phyloP scores from a whole-genome alignment of 2,329 filamentous ascomycete species.

The Stagonosporopsis cucurbitacearum region DNA sequence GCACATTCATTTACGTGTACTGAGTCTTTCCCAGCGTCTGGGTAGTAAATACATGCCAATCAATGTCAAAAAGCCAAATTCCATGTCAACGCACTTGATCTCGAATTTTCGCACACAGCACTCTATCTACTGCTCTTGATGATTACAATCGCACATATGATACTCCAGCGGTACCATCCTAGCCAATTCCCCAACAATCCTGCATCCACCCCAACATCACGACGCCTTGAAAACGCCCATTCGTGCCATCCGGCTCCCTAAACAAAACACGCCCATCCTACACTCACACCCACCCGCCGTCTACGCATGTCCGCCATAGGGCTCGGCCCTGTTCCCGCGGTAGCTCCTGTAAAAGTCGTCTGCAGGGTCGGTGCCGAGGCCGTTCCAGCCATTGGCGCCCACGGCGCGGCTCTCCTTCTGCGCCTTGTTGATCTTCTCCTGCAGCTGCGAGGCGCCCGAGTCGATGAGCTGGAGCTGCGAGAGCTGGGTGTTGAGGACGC shows the following conservation, averaged over 20 bases:
- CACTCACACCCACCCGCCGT: neutral
- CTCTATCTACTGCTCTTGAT: too few relatives aligned
- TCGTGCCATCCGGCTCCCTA: slow-evolving; percentile 5
- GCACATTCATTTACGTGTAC: too few relatives aligned
- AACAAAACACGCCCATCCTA: neutral
- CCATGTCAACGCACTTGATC: neutral
- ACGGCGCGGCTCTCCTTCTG: slow-evolving; percentile 75
- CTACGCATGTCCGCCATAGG: slow-evolving; percentile 38
- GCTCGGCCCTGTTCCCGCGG: slow-evolving; percentile 62
- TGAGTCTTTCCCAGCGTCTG: too few relatives aligned
- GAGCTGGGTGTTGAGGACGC: slow-evolving; percentile 91
- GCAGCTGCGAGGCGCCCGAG: slow-evolving; percentile 77
- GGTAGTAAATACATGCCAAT: neutral
- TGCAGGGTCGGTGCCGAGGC: slow-evolving; percentile 71
- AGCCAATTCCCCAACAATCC: neutral
- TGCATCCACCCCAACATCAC: neutral
- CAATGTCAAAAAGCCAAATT: neutral
- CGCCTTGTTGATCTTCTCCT: slow-evolving; percentile 80
- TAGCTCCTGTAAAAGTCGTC: slow-evolving; percentile 93
- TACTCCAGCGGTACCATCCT: neutral
- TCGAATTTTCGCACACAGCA: neutral
- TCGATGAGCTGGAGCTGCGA: slow-evolving; percentile 94
- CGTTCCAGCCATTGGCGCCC: slow-evolving; percentile 57
- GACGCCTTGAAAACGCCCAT: slow-evolving; percentile 12
- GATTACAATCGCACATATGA: neutral